Evolutionary conservation across 1,284 basidiomycete species (phyloP).

Genomic region (Trichosporon ovoides): DNA sequence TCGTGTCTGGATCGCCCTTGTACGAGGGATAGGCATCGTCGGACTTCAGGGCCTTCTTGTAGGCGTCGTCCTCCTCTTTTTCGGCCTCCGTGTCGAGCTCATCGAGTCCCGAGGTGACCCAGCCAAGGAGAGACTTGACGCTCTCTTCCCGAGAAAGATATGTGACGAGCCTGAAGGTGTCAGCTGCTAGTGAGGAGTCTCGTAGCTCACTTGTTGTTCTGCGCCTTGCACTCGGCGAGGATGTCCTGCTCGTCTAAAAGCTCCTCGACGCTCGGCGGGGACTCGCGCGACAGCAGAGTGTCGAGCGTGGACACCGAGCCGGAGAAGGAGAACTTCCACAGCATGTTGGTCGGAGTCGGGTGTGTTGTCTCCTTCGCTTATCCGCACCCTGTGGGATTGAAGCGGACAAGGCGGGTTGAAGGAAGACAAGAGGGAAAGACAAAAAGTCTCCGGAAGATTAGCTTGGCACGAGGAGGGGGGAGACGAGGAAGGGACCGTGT

Average conservation of each 20-base stretch:
- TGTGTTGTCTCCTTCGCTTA: not conserved
- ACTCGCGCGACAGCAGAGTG: constrained; percentile 40
- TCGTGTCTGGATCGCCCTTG: constrained; percentile 10
- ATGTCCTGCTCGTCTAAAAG: constrained; percentile 92
- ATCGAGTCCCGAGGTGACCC: constrained; percentile 46
- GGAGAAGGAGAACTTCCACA: constrained; percentile 49
- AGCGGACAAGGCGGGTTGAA: not conserved
- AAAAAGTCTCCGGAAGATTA: not conserved
- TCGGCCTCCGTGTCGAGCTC: constrained; percentile 42
- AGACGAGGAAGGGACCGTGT: not conserved
- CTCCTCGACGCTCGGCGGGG: constrained; percentile 63
- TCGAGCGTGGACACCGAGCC: constrained; percentile 44
- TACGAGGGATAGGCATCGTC: constrained; percentile 31
- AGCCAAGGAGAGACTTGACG: constrained; percentile 42
- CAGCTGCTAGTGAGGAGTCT: not conserved
- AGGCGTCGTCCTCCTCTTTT: constrained; percentile 28
- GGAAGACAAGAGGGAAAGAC: not conserved
- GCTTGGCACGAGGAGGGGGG: too few relatives aligned
- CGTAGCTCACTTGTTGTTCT: constrained; percentile 61
- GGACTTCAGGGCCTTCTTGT: constrained; percentile 25
- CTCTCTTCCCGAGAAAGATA: constrained; percentile 42
- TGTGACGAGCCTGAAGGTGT: constrained; percentile 36
- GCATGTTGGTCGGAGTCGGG: constrained; percentile 28
- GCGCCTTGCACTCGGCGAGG: constrained; percentile 89
- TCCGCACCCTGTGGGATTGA: not conserved